phyloP scores from a whole-genome alignment of 2,329 filamentous ascomycete genomes.

The Colletotrichum brevisporum region DNA sequence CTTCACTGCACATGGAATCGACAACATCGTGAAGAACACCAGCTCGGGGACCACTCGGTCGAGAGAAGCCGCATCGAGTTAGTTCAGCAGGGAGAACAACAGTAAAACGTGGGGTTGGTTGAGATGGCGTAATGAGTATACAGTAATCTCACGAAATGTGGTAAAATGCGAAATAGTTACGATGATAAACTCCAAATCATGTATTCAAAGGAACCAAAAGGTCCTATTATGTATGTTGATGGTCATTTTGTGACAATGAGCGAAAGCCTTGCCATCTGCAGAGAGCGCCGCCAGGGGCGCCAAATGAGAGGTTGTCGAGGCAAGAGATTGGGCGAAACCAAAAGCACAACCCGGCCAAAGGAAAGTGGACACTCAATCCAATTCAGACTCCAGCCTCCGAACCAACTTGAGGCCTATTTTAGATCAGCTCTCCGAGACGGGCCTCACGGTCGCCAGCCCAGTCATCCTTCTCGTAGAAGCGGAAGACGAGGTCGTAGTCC shows the following conservation, averaged over 20 bases:
- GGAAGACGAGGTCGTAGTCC: constrained; percentile 96
- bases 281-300: background rate
- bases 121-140: background rate
- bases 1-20: no score
- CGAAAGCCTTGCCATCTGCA: background rate
- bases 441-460: constrained; percentile 71
- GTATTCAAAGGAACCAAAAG: constrained; percentile 8
- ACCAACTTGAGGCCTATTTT: constrained; percentile 1
- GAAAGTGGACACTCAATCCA: background rate
- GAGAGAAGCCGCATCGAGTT: background rate
- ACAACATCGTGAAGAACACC: no score
- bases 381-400: background rate
- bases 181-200: constrained; percentile 23
- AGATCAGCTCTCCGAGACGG: constrained; percentile 67
- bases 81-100: background rate
- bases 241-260: background rate
- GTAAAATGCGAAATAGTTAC: background rate
- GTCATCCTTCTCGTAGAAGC: constrained; percentile 93
- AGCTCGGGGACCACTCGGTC: no score
- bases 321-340: constrained; percentile 1
- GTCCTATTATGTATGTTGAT: background rate
- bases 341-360: background rate
- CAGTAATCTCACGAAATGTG: background rate
- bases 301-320: constrained; percentile 1
- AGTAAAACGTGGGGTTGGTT: no score